Evolutionary conservation across 306 rosid species (phyloP).

Genomic region (Malus asiatica): DNA sequence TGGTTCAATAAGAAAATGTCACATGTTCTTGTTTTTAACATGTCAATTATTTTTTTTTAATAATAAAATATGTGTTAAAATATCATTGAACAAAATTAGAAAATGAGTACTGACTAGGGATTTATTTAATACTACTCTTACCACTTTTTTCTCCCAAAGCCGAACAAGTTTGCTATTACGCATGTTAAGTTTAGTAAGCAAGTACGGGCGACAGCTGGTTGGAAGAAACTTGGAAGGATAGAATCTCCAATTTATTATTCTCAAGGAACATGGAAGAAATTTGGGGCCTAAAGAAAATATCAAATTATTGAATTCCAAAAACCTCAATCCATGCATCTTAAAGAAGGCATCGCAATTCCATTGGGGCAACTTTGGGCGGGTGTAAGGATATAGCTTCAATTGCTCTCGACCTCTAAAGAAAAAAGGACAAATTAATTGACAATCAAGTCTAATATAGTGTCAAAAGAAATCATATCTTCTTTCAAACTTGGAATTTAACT

Average conservation of each 20-base stretch:
- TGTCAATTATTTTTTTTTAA: too few relatives aligned
- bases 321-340: too few relatives aligned
- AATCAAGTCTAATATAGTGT: not conserved
- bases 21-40: too few relatives aligned
- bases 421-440: not conserved
- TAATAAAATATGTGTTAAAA: too few relatives aligned
- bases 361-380: too few relatives aligned
- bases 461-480: not conserved
- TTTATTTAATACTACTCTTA: not conserved
- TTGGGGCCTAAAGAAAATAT: too few relatives aligned
- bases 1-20: too few relatives aligned
- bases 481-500: not conserved
- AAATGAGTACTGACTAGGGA: too few relatives aligned
- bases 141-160: constrained; percentile 11
- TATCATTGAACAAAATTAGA: too few relatives aligned
- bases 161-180: not conserved
- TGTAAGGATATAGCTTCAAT: constrained; percentile 3
- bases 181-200: not conserved
- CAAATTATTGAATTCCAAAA: too few relatives aligned
- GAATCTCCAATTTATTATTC: not conserved
- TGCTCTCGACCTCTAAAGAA: not conserved
- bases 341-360: too few relatives aligned
- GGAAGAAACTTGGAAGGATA: constrained; percentile 9
- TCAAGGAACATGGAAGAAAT: too few relatives aligned
- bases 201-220: not conserved